phyloP scores from a whole-genome alignment of 2,329 filamentous ascomycete species.

The Beauveria caledonica region DNA sequence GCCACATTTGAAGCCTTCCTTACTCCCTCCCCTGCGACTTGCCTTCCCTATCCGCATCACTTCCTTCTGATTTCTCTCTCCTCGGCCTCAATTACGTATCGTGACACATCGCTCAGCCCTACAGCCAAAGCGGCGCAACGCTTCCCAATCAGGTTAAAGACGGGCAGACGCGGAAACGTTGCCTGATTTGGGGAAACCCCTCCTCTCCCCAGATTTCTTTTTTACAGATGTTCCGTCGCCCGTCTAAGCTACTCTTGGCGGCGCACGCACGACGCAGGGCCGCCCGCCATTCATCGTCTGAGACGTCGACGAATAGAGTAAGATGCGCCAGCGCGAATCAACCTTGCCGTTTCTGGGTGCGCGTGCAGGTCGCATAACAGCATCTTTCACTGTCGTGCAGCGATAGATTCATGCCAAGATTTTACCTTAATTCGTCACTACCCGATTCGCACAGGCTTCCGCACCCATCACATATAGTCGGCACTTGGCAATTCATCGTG shows the following conservation, averaged over 20 bases:
- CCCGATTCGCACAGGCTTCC: not conserved
- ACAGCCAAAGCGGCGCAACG: not conserved
- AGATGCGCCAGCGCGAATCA: slow-evolving; percentile 3
- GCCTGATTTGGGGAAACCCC: slow-evolving; percentile 6
- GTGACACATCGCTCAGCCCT: not conserved
- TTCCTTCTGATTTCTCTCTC: too few species aligned
- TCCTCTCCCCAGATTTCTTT: not conserved
- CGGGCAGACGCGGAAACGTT: slow-evolving; percentile 5
- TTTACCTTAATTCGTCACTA: not conserved
- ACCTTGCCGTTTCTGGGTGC: slow-evolving; percentile 11
- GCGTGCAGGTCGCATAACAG: not conserved
- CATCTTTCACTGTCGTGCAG: not conserved
- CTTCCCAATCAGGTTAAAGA: slow-evolving; percentile 16
- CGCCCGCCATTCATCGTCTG: slow-evolving; percentile 11
- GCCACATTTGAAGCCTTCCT: too few species aligned
- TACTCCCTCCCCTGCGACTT: not conserved
- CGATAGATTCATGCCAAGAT: slow-evolving; percentile 2
- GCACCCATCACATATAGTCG: not conserved
- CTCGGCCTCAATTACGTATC: too few species aligned
- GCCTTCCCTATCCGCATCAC: not conserved
- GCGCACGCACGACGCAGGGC: slow-evolving; percentile 3
- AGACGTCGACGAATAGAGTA: slow-evolving; percentile 11
- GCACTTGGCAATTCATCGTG: not conserved
- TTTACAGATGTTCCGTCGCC: not conserved
- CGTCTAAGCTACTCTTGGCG: slow-evolving; percentile 12